Conservation (phyloP, 1,284 basidiomycete species). For the Schizopora paradoxa region DNA sequence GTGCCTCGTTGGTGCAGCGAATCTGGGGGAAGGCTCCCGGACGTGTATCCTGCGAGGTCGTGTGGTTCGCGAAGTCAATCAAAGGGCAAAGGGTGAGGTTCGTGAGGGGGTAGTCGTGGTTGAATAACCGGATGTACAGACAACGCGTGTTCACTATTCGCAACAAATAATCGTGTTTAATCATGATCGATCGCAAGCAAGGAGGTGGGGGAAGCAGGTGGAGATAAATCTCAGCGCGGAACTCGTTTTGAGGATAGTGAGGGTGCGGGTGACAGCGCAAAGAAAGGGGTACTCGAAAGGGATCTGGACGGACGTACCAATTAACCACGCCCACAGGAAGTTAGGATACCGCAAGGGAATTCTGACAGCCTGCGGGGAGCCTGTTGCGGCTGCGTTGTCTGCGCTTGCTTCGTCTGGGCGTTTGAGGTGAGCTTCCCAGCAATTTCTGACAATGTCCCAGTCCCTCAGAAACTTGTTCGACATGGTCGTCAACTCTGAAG, state of each 20-base stretch:
- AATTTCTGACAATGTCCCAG: constrained; percentile 42
- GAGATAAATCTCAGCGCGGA: no score
- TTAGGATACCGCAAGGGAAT: no score
- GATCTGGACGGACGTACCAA: no score
- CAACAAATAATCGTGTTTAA: constrained; percentile 12
- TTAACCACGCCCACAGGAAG: constrained; percentile 85
- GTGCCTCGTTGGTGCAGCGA: no score
- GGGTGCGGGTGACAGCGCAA: no score
- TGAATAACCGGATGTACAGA: constrained; percentile 68
- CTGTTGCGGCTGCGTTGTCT: not conserved
- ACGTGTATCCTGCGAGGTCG: constrained; percentile 31
- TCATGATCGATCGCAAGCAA: constrained; percentile 8
- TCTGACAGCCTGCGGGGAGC: constrained; percentile 19
- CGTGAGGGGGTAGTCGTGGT: constrained; percentile 47
- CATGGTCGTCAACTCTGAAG: constrained; percentile 42
- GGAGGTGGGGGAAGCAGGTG: constrained; percentile 11
- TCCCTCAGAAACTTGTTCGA: constrained; percentile 54
- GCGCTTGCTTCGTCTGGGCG: no score
- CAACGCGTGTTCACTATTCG: constrained; percentile 82
- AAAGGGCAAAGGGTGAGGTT: constrained; percentile 83
- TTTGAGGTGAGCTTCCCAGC: constrained; percentile 36
- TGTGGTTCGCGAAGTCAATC: constrained; percentile 84
- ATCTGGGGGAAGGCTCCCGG: constrained; percentile 34
- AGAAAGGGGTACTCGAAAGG: no score
- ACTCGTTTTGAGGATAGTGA: no score